Evolutionary conservation across 352 stramenopile genomes (phyloP).

Genomic region (Phytophthora citricola): DNA sequence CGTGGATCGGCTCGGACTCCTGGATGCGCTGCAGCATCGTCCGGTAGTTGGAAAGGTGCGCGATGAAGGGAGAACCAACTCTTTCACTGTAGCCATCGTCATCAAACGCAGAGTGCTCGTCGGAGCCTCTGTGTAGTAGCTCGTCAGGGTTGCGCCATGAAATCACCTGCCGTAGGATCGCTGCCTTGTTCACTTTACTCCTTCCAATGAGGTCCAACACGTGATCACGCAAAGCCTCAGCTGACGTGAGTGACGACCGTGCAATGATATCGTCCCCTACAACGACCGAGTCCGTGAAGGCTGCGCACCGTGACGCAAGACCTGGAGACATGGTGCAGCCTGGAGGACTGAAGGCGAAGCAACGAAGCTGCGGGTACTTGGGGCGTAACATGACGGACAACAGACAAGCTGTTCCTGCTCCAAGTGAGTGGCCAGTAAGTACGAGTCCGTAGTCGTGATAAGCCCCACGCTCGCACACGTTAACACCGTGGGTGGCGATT

Average conservation of each 20-base stretch:
- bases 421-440: slow-evolving; percentile 85
- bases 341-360: slow-evolving; percentile 82
- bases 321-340: slow-evolving; percentile 81
- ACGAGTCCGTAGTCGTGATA: slow-evolving; percentile 80
- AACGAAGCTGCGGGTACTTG: slow-evolving; percentile 82
- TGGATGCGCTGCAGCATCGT: slow-evolving; percentile 89
- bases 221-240: slow-evolving; percentile 78
- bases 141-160: slow-evolving; percentile 83
- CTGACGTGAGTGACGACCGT: slow-evolving; percentile 76
- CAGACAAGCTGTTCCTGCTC: slow-evolving; percentile 74
- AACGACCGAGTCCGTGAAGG: slow-evolving; percentile 81
- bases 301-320: slow-evolving; percentile 61
- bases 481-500: slow-evolving; percentile 61
- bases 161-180: slow-evolving; percentile 81
- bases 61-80: slow-evolving; percentile 51
- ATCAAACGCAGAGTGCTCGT: slow-evolving; percentile 39
- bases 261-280: slow-evolving; percentile 88
- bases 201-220: slow-evolving; percentile 86
- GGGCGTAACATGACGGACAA: slow-evolving; percentile 80
- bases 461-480: slow-evolving; percentile 61
- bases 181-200: slow-evolving; percentile 87
- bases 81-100: slow-evolving; percentile 37
- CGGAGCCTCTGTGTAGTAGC: slow-evolving; percentile 49
- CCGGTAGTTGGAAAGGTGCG: slow-evolving; percentile 79
- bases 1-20: slow-evolving; percentile 77